A percentile compares a stretch with the other conserved stretches of the same genome.
Evolutionary conservation across 257 asterid genomes (phyloP).

Genomic region (Nicotiana knightiana): DNA sequence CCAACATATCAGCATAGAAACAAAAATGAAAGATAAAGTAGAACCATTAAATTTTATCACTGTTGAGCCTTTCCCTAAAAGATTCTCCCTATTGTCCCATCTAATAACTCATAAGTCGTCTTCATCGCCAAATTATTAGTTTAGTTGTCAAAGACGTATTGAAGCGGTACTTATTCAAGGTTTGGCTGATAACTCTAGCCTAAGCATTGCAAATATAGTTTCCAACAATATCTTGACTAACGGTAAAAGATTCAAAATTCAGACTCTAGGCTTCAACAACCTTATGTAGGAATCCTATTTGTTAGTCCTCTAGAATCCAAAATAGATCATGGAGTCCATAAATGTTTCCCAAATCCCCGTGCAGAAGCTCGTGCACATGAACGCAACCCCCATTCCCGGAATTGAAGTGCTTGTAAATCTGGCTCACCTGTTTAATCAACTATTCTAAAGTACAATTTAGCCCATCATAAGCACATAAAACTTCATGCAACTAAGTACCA

Average conservation of each 20-base stretch:
- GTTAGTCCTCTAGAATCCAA: neutral
- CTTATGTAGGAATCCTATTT: neutral
- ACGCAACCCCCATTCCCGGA: neutral
- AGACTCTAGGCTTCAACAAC: neutral
- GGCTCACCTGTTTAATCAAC: neutral
- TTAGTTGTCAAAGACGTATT: neutral
- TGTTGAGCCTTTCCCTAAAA: neutral
- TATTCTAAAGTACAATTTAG: neutral
- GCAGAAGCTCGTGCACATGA: neutral
- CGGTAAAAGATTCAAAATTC: neutral
- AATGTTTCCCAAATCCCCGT: neutral
- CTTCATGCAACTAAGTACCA: neutral
- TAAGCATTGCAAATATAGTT: constrained; percentile 1
- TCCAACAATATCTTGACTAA: neutral
- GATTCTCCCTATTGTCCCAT: neutral
- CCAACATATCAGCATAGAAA: neutral
- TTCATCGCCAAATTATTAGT: neutral
- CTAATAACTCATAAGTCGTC: neutral
- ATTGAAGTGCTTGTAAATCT: neutral
- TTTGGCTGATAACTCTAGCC: neutral
- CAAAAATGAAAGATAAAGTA: neutral
- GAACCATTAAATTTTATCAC: neutral
- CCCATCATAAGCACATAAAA: neutral
- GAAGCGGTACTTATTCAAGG: neutral
- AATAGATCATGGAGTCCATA: neutral